Conservation (phyloP, 352 stramenopile genomes). For the Phytopythium mirpurense region DNA sequence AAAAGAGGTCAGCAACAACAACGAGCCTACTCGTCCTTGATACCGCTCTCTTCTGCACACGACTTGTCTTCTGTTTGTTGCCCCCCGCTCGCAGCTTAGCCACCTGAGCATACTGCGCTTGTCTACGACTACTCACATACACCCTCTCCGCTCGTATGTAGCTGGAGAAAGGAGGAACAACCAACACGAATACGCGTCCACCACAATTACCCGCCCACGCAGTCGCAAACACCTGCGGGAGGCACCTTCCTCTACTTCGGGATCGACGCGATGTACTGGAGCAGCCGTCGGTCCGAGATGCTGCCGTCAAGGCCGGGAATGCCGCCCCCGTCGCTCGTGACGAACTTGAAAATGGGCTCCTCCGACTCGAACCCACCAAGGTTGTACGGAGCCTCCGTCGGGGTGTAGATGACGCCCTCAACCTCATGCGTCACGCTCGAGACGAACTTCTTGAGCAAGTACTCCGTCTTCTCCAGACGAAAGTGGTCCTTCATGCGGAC, state of each 20-base stretch:
- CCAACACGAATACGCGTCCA: background rate
- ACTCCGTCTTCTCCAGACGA: conserved; percentile 81
- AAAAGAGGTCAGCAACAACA: background rate
- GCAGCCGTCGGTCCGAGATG: conserved; percentile 69
- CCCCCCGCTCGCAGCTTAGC: background rate
- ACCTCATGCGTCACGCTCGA: conserved; percentile 83
- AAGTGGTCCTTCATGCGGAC: conserved; percentile 90
- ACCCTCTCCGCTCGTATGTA: conserved; percentile 1
- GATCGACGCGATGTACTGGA: conserved; percentile 79
- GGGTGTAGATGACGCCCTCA: conserved; percentile 84
- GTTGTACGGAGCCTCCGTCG: conserved; percentile 78
- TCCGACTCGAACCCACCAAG: conserved; percentile 81
- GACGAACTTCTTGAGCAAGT: conserved; percentile 83
- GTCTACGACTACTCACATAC: conserved; percentile 32
- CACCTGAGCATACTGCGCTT: background rate
- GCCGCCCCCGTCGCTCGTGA: conserved; percentile 75
- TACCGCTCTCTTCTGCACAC: background rate
- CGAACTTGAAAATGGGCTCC: conserved; percentile 87
- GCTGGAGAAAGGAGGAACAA: background rate
- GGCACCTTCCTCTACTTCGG: conserved; percentile 30
- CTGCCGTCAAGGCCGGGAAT: conserved; percentile 80
- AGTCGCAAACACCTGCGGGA: background rate
- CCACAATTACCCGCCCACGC: conserved; percentile 3
- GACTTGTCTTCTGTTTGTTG: background rate
- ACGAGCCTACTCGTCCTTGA: too few species aligned